A percentile compares a stretch with the other conserved stretches of the same genome.
Evolutionary conservation across 306 rosid genomes (phyloP).

Genomic region (Echinosophora koreensis): DNA sequence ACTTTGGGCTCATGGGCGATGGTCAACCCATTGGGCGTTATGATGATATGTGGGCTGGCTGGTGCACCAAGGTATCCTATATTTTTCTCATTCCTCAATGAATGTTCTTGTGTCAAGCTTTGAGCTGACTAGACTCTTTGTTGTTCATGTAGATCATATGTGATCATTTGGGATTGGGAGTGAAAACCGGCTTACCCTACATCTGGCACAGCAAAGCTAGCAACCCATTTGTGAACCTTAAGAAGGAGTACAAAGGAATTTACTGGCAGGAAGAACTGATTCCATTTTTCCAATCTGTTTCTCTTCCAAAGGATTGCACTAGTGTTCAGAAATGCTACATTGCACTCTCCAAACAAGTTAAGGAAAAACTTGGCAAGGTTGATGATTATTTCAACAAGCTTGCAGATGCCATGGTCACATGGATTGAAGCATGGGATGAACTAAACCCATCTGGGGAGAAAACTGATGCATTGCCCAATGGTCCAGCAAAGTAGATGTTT

Average conservation of each 20-base stretch:
- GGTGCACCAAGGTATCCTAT: slow-evolving; percentile 73
- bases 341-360: slow-evolving; percentile 75
- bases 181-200: slow-evolving; percentile 84
- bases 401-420: slow-evolving; percentile 78
- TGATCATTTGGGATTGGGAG: slow-evolving; percentile 77
- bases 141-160: slow-evolving; percentile 64
- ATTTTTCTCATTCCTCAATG: not conserved
- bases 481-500: slow-evolving; percentile 52
- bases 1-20: slow-evolving; percentile 87
- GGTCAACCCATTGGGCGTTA: slow-evolving; percentile 84
- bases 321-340: slow-evolving; percentile 72
- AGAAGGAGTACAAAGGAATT: slow-evolving; percentile 82
- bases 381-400: slow-evolving; percentile 75
- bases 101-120: not conserved
- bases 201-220: slow-evolving; percentile 88
- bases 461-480: slow-evolving; percentile 42
- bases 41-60: slow-evolving; percentile 91
- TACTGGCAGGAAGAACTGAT: slow-evolving; percentile 82
- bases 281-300: slow-evolving; percentile 71
- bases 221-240: slow-evolving; percentile 81
- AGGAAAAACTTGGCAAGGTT: slow-evolving; percentile 68
- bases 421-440: slow-evolving; percentile 88
- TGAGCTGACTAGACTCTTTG: slow-evolving; percentile 12
- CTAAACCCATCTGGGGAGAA: slow-evolving; percentile 61
- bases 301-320: slow-evolving; percentile 70